These are phyloP conservation scores for Magnaporthiopsis rhizophila DNA, from an alignment of 2,329 filamentous ascomycete species.

Conservation along the genomic window DNA sequence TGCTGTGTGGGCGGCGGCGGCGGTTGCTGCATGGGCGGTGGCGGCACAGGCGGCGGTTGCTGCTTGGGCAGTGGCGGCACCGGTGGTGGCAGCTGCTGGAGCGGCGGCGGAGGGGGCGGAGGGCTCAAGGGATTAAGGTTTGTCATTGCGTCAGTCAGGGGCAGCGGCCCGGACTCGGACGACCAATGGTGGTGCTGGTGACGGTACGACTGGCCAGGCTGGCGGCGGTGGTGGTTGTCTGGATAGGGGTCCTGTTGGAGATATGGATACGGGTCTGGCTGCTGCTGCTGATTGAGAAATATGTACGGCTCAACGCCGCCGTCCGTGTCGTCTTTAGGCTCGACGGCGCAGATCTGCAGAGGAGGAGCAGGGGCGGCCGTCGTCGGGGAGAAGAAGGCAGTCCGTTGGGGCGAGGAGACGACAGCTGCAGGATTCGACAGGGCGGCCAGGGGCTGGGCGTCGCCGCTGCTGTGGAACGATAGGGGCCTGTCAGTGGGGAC, in stretches of 20 bases:
- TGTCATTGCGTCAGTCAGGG: not conserved
- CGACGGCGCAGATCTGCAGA: not conserved
- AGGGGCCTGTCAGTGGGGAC: not conserved
- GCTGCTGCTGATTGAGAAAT: not conserved
- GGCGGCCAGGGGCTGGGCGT: not conserved
- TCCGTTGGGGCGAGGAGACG: not conserved
- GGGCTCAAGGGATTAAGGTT: not conserved
- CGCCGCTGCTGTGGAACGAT: not conserved
- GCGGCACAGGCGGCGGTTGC: too few species aligned
- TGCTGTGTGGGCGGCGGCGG: not conserved
- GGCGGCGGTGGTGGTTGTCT: not conserved
- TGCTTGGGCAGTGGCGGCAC: not conserved
- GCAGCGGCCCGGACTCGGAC: not conserved
- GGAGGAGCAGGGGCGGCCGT: too few species aligned
- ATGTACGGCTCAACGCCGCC: not conserved
- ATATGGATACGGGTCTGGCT: not conserved
- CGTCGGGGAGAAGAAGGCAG: not conserved
- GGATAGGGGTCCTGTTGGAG: not conserved
- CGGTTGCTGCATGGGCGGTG: not conserved
- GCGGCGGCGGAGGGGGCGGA: too few species aligned
- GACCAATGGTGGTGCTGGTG: not conserved
- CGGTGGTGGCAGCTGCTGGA: not conserved
- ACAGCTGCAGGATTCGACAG: not conserved
- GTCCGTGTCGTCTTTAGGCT: not conserved
- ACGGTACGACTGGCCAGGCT: not conserved